Percentiles rank a stretch among this genome's conserved stretches.
Evolutionary conservation across 148 eudicot genomes (phyloP).

Genomic region (Simmondsia chinensis): DNA sequence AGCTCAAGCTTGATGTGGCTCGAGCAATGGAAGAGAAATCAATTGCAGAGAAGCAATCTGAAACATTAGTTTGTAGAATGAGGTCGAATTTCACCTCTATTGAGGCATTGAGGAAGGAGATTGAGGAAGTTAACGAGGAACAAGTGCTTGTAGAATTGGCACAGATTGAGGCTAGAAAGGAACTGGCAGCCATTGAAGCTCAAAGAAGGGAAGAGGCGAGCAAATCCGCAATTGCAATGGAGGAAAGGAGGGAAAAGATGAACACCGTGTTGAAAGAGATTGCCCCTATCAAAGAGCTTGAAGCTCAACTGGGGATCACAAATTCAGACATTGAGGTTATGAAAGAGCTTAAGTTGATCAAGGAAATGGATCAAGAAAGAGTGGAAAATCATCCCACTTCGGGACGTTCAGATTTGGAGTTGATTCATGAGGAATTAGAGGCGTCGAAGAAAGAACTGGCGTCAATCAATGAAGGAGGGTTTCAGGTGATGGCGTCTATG

Average conservation of each 20-base stretch:
- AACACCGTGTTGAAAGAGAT: constrained; percentile 29
- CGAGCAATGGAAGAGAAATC: constrained; percentile 39
- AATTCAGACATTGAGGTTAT: constrained; percentile 38
- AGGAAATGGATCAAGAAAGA: constrained; percentile 38
- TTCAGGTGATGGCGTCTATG: constrained; percentile 68
- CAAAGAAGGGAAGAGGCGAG: constrained; percentile 38
- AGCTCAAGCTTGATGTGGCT: constrained; percentile 59
- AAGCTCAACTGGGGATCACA: constrained; percentile 33
- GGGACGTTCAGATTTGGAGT: constrained; percentile 9
- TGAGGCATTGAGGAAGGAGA: constrained; percentile 39
- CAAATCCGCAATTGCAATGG: constrained; percentile 23
- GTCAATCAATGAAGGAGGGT: constrained; percentile 31
- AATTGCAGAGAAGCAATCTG: constrained; percentile 46
- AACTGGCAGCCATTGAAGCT: constrained; percentile 48
- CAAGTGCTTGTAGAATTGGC: constrained; percentile 83
- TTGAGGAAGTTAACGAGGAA: constrained; percentile 73
- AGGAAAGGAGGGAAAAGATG: constrained; percentile 36
- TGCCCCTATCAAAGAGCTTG: constrained; percentile 27
- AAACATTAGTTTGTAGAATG: constrained; percentile 27
- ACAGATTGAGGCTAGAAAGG: constrained; percentile 68
- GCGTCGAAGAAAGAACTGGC: constrained; percentile 45
- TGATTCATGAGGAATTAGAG: constrained; percentile 39
- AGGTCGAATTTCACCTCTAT: constrained; percentile 16
- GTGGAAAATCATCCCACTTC: constrained; percentile 5
- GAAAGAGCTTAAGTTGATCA: constrained; percentile 39